Percentiles rank a stretch among this genome's conserved stretches.
phyloP scores from a whole-genome alignment of 2,329 filamentous ascomycete genomes.

The Acephala macrosclerotiorum region DNA sequence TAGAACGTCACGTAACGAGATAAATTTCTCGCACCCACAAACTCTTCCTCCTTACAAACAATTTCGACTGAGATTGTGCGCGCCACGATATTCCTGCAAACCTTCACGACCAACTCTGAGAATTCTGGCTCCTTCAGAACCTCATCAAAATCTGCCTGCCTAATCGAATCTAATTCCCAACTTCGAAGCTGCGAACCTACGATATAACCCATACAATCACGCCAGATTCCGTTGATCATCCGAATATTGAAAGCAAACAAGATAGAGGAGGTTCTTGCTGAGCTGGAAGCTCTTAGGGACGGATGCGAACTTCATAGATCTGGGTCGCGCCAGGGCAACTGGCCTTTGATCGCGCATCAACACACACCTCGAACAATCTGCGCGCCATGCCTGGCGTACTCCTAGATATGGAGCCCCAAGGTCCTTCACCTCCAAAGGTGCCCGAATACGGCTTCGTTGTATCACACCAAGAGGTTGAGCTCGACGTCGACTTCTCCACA shows the following conservation, averaged over 20 bases:
- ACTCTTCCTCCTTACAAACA: conserved; percentile 13
- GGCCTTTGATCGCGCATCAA: conserved; percentile 28
- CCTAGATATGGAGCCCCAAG: conserved; percentile 33
- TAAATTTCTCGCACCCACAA: not conserved
- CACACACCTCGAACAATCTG: conserved; percentile 14
- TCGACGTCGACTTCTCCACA: conserved; percentile 86
- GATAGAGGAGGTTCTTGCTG: conserved; percentile 10
- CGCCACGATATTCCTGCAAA: not conserved
- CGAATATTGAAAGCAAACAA: not conserved
- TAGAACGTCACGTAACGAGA: not conserved
- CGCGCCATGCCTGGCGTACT: conserved; percentile 39
- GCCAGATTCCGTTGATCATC: not conserved
- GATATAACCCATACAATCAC: not conserved
- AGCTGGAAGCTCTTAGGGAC: conserved; percentile 32
- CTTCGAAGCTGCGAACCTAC: not conserved
- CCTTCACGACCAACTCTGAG: not conserved
- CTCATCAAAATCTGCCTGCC: conserved; percentile 1
- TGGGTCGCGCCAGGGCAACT: conserved; percentile 34
- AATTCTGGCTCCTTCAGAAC: not conserved
- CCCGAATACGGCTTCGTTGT: conserved; percentile 55
- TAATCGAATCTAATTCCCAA: not conserved
- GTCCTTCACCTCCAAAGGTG: conserved; percentile 13
- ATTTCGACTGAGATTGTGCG: not conserved
- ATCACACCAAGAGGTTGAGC: conserved; percentile 84
- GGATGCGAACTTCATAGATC: conserved; percentile 37